A percentile compares a stretch with the other conserved stretches of the same genome.
These are phyloP conservation scores for Eucalyptus sp. DNA, from an alignment of 345 rosid genomes.

Conservation along the genomic window DNA sequence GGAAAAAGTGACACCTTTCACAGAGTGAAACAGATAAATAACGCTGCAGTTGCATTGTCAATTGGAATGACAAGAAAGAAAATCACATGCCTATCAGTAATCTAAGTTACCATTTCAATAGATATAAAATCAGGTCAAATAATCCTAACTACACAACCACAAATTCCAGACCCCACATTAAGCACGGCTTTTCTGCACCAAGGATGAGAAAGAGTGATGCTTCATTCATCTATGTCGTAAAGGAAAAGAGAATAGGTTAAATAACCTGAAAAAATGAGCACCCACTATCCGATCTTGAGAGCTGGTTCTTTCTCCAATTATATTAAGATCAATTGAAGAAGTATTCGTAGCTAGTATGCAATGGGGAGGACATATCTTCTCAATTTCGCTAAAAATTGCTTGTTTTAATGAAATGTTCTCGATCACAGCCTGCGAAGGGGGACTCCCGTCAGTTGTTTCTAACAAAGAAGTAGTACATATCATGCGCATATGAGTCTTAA, in stretches of 20 bases:
- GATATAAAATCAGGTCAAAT: background rate
- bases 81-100: background rate
- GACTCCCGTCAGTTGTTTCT: background rate
- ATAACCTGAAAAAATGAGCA: conserved; percentile 94
- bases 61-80: background rate
- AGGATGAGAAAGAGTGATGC: background rate
- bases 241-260: background rate
- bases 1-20: background rate
- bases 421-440: conserved; percentile 70
- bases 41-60: background rate
- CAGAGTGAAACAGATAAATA: background rate
- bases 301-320: conserved; percentile 66
- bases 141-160: background rate
- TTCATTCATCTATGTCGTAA: background rate
- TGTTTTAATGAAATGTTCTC: conserved; percentile 81
- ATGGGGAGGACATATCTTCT: conserved; percentile 66
- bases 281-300: conserved; percentile 84
- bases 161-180: background rate
- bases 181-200: background rate
- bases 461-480: background rate
- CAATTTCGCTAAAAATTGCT: conserved; percentile 76
- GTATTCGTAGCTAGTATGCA: conserved; percentile 94
- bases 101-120: background rate
- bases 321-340: conserved; percentile 70
- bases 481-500: background rate